These are phyloP conservation scores for Fusarium oligoseptatum DNA, from an alignment of 2,329 filamentous ascomycete genomes.

Conservation along the genomic window DNA sequence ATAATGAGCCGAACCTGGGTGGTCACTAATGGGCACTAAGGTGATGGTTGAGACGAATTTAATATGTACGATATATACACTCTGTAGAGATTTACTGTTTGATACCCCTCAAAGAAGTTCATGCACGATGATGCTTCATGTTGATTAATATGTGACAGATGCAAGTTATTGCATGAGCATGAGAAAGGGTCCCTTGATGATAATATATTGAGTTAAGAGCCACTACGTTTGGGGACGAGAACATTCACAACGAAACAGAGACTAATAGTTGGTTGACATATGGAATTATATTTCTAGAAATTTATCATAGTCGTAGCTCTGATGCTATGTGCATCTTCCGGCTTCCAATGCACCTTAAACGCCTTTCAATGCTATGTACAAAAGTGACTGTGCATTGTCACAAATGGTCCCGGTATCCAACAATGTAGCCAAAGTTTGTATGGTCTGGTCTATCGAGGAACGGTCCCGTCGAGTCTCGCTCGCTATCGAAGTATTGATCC, in stretches of 20 bases:
- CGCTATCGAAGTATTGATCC: slow-evolving; percentile 27
- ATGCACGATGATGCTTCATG: slow-evolving; percentile 6
- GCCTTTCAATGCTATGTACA: slow-evolving; percentile 49
- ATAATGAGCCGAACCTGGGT: slow-evolving; percentile 24
- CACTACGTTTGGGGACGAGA: too few relatives aligned
- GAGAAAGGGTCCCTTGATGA: neutral
- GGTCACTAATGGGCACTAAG: slow-evolving; percentile 13
- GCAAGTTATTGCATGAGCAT: neutral
- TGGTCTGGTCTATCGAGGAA: slow-evolving; percentile 14
- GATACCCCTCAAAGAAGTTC: slow-evolving; percentile 12
- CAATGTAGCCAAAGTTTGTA: neutral
- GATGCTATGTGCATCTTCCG: slow-evolving; percentile 42
- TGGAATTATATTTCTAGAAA: slow-evolving; percentile 47
- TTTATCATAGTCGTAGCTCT: slow-evolving; percentile 43
- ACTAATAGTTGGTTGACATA: slow-evolving; percentile 36
- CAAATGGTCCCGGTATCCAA: slow-evolving; percentile 25
- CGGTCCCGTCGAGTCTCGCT: slow-evolving; percentile 35
- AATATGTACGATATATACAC: slow-evolving; percentile 22
- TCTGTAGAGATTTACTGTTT: slow-evolving; percentile 8
- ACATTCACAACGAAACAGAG: neutral
- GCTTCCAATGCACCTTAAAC: slow-evolving; percentile 44
- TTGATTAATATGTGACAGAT: slow-evolving; percentile 3
- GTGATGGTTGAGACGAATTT: slow-evolving; percentile 7
- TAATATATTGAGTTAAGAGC: neutral
- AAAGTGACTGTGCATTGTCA: slow-evolving; percentile 40